These are phyloP conservation scores for Apiospora kogelbergensis DNA, from an alignment of 2,329 filamentous ascomycete species.

Conservation along the genomic window DNA sequence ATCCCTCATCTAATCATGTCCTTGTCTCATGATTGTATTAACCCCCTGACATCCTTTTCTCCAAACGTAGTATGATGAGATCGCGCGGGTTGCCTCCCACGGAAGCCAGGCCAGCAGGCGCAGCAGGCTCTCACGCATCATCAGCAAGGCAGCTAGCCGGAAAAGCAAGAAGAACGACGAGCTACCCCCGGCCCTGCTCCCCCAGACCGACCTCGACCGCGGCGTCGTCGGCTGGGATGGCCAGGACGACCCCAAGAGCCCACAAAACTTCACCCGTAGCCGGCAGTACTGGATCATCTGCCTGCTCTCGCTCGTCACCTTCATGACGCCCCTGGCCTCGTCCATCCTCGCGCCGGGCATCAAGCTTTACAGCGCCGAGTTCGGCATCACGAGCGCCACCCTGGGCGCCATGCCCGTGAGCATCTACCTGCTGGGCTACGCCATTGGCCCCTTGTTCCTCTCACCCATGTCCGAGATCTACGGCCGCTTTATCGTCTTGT, in stretches of 20 bases:
- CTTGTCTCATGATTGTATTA: background rate
- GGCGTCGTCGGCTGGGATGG: conserved; percentile 62
- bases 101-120: background rate
- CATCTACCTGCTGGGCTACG: conserved; percentile 62
- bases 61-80: background rate
- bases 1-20: background rate
- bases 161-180: conserved; percentile 26
- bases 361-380: conserved; percentile 42
- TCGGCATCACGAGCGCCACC: conserved; percentile 40
- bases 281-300: conserved; percentile 60
- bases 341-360: conserved; percentile 58
- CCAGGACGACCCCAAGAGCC: conserved; percentile 57
- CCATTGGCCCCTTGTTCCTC: conserved; percentile 56
- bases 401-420: conserved; percentile 55
- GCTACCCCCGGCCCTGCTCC: conserved; percentile 38
- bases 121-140: conserved; percentile 21
- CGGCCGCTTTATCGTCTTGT: conserved; percentile 58
- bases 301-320: conserved; percentile 59
- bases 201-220: conserved; percentile 48
- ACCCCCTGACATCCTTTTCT: background rate
- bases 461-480: conserved; percentile 65
- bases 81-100: background rate
- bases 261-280: conserved; percentile 54
- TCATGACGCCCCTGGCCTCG: conserved; percentile 65
- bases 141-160: conserved; percentile 27